These are phyloP conservation scores for Zopfia rhizophila DNA, from an alignment of 2,329 filamentous ascomycete genomes.

Conservation along the genomic window DNA sequence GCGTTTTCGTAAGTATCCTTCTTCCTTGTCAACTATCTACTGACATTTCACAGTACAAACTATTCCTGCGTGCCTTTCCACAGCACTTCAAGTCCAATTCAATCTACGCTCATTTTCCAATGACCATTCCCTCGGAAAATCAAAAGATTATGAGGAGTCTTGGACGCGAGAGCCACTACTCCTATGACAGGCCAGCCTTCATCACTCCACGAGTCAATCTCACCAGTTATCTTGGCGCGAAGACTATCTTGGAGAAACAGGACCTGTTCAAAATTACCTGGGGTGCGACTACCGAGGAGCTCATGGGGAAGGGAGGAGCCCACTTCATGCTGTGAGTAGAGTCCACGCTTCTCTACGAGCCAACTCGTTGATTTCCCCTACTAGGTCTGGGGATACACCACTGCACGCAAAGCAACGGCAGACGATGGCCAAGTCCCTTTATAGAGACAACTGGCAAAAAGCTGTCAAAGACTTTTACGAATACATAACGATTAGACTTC, in stretches of 20 bases:
- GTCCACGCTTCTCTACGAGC: no score
- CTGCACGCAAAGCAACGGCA: slow-evolving; percentile 41
- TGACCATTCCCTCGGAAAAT: slow-evolving; percentile 75
- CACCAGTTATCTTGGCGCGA: slow-evolving; percentile 67
- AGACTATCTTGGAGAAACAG: slow-evolving; percentile 67
- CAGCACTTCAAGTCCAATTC: slow-evolving; percentile 80
- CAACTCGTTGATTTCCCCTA: no score
- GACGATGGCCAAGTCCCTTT: slow-evolving; percentile 61
- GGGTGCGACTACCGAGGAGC: slow-evolving; percentile 66
- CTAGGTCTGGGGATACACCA: slow-evolving; percentile 38
- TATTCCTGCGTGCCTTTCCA: slow-evolving; percentile 79
- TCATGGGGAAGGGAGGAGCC: slow-evolving; percentile 67
- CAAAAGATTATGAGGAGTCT: slow-evolving; percentile 73
- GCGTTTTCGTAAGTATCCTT: slow-evolving; percentile 81
- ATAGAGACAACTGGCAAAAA: slow-evolving; percentile 68
- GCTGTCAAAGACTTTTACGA: slow-evolving; percentile 75
- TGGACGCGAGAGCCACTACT: slow-evolving; percentile 72
- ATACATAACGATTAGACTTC: slow-evolving; percentile 67
- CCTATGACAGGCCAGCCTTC: slow-evolving; percentile 68
- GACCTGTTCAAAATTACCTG: slow-evolving; percentile 71
- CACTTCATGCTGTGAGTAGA: slow-evolving; percentile 63
- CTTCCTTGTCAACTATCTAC: slow-evolving; percentile 63
- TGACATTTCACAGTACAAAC: slow-evolving; percentile 66
- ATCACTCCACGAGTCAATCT: slow-evolving; percentile 64
- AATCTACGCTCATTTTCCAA: slow-evolving; percentile 80